A percentile compares a stretch with the other conserved stretches of the same genome.
These are phyloP conservation scores for Aureobasidium namibiae DNA, from an alignment of 2,329 filamentous ascomycete genomes.

Conservation along the genomic window DNA sequence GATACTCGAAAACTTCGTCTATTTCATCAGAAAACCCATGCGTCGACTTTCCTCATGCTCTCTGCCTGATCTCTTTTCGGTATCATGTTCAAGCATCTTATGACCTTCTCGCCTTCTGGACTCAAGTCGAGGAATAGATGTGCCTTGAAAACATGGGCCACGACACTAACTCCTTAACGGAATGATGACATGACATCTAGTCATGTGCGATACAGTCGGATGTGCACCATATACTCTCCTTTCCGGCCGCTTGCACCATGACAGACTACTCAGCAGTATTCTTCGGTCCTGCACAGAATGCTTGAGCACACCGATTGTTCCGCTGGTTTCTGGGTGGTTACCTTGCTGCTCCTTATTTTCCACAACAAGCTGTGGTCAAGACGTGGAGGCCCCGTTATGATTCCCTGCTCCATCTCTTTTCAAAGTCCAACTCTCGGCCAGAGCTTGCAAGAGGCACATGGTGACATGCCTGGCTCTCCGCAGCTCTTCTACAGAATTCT, in stretches of 20 bases:
- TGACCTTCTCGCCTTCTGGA: neutral
- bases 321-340: neutral
- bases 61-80: neutral
- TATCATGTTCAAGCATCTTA: neutral
- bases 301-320: neutral
- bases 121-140: neutral
- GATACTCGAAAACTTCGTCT: neutral
- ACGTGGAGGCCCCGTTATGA: neutral
- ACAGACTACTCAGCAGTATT: neutral
- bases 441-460: constrained; percentile 26
- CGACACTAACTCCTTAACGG: neutral
- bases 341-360: neutral
- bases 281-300: neutral
- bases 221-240: neutral
- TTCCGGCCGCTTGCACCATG: neutral
- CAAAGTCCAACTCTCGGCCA: constrained; percentile 26
- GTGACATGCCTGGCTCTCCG: constrained; percentile 25
- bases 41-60: neutral
- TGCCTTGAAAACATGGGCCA: neutral
- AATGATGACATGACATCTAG: neutral
- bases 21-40: neutral
- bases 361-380: neutral
- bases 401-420: neutral
- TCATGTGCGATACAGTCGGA: neutral
- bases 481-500: constrained; percentile 27